A percentile compares a stretch with the other conserved stretches of the same genome.
Conservation (phyloP, 2,329 filamentous ascomycete species). For the Sodiomyces alkalinus region DNA sequence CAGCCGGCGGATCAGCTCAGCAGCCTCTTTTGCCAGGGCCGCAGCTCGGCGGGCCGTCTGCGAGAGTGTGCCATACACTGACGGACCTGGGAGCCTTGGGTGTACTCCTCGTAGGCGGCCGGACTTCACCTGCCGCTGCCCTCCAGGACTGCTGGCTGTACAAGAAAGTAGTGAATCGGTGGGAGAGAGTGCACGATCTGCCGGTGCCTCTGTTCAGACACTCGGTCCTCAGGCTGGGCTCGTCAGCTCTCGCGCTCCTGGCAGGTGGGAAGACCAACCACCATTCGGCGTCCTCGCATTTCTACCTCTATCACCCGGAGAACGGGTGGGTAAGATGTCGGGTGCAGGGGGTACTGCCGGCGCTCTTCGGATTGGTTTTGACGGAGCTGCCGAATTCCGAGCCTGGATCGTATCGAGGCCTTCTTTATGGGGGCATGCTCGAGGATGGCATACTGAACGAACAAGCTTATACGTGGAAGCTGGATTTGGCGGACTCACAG, state of each 20-base stretch:
- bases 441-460: slow-evolving; percentile 45
- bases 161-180: slow-evolving; percentile 33
- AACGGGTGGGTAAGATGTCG: slow-evolving; percentile 31
- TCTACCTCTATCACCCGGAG: slow-evolving; percentile 34
- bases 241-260: slow-evolving; percentile 37
- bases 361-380: slow-evolving; percentile 29
- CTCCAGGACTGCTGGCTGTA: slow-evolving; percentile 65
- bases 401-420: slow-evolving; percentile 31
- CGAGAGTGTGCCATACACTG: slow-evolving; percentile 61
- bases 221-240: slow-evolving; percentile 36
- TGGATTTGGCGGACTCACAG: slow-evolving; percentile 25
- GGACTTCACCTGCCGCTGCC: slow-evolving; percentile 57
- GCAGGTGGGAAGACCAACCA: slow-evolving; percentile 44
- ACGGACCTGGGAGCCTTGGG: slow-evolving; percentile 45
- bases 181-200: slow-evolving; percentile 51
- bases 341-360: slow-evolving; percentile 18
- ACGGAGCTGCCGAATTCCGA: slow-evolving; percentile 11
- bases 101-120: slow-evolving; percentile 58
- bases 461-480: slow-evolving; percentile 50
- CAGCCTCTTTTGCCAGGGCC: too few relatives aligned
- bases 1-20: too few relatives aligned
- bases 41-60: slow-evolving; percentile 23
- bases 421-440: slow-evolving; percentile 59
- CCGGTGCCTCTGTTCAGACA: slow-evolving; percentile 64
- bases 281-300: slow-evolving; percentile 31